Evolutionary conservation across 164 flowering plant species (phyloP).

Genomic region (Taxillus chinensis): DNA sequence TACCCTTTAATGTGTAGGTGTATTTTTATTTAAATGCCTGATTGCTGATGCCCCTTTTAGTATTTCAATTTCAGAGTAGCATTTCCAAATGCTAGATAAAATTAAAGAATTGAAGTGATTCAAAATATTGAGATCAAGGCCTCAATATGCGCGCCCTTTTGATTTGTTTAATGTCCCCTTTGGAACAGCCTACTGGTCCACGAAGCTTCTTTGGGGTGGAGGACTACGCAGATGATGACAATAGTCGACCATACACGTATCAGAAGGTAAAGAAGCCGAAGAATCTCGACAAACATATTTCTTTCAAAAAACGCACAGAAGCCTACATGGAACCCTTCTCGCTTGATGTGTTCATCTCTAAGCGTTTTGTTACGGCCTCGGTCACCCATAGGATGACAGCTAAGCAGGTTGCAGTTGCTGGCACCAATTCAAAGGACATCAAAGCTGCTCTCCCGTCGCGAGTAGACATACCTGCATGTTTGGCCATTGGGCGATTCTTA

Average conservation of each 20-base stretch:
- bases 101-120: no score
- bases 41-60: not conserved
- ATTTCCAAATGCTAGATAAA: no score
- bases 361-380: conserved; percentile 91
- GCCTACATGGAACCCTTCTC: conserved; percentile 95
- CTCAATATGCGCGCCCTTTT: not conserved
- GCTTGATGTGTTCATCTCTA: conserved; percentile 84
- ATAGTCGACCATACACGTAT: conserved; percentile 84
- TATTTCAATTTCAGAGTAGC: no score
- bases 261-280: conserved; percentile 82
- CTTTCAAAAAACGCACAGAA: conserved; percentile 75
- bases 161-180: not conserved
- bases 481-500: conserved; percentile 67
- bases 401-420: conserved; percentile 94
- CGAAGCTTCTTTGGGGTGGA: conserved; percentile 95
- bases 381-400: conserved; percentile 82
- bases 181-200: conserved; percentile 47
- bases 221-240: conserved; percentile 81
- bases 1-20: no score
- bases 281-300: conserved; percentile 72
- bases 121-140: no score
- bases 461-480: conserved; percentile 83
- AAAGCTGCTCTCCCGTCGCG: conserved; percentile 76
- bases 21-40: no score
- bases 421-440: conserved; percentile 91